Evolutionary conservation across 345 rosid species (phyloP).

Genomic region (Dipteronia sinensis): DNA sequence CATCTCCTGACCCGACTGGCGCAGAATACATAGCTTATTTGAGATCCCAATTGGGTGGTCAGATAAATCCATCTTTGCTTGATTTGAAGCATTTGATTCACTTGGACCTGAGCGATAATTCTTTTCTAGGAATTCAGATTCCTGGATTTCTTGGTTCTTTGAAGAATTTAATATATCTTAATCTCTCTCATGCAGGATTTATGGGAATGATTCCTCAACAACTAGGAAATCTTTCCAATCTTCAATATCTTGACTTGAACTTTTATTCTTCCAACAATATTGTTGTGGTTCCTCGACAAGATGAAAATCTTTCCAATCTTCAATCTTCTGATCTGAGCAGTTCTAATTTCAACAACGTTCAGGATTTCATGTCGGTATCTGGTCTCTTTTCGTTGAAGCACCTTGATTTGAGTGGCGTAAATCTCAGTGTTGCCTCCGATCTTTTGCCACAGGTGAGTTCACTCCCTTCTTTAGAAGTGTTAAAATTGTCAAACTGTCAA

Average conservation of each 20-base stretch:
- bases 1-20: too few relatives aligned
- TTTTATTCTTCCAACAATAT: too few relatives aligned
- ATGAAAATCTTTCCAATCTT: conserved; percentile 34
- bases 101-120: background rate
- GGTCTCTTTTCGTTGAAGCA: conserved; percentile 17
- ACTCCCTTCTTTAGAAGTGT: conserved; percentile 24
- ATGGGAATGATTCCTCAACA: background rate
- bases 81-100: background rate
- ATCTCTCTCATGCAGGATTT: background rate
- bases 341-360: background rate
- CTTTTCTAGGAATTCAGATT: background rate
- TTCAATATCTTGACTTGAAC: conserved; percentile 22
- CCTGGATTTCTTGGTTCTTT: background rate
- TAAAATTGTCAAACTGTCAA: background rate
- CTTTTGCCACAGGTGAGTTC: conserved; percentile 11
- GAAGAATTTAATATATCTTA: background rate
- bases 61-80: conserved; percentile 3
- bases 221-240: background rate
- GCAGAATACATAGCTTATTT: background rate
- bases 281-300: background rate
- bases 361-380: conserved; percentile 32
- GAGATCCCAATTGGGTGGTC: background rate
- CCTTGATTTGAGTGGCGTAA: conserved; percentile 20
- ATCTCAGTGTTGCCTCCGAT: conserved; percentile 16
- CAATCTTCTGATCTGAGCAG: conserved; percentile 20